Percentiles rank a stretch among this genome's conserved stretches.
Evolutionary conservation across 176 grass and related monocot species (phyloP).

Genomic region (Cenchrus purpureus): DNA sequence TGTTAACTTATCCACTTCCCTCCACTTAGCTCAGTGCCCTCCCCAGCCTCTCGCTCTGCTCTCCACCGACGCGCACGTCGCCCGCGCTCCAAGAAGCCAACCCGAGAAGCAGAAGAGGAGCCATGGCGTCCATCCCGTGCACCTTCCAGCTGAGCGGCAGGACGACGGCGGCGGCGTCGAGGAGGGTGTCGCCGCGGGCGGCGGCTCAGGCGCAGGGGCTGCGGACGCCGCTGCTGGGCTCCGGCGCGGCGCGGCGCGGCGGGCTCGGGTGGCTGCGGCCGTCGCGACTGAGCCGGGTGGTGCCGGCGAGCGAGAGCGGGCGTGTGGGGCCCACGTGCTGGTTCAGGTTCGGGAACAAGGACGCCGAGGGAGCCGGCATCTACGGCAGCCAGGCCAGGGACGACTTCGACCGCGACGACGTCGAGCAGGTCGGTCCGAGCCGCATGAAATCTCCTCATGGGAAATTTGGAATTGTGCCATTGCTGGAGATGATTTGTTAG

Average conservation of each 20-base stretch:
- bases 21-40: not conserved
- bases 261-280: slow-evolving; percentile 43
- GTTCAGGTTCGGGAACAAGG: slow-evolving; percentile 89
- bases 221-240: slow-evolving; percentile 52
- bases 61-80: slow-evolving; percentile 22
- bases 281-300: slow-evolving; percentile 47
- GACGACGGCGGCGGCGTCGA: slow-evolving; percentile 24
- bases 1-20: slow-evolving; percentile 45
- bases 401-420: slow-evolving; percentile 96
- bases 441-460: no score
- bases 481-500: not conserved
- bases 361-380: slow-evolving; percentile 80
- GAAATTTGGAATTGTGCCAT: no score
- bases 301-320: slow-evolving; percentile 54
- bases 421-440: slow-evolving; percentile 66
- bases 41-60: slow-evolving; percentile 46
- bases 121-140: slow-evolving; percentile 75
- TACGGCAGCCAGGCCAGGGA: slow-evolving; percentile 86
- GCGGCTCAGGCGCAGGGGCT: slow-evolving; percentile 22
- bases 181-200: slow-evolving; percentile 31
- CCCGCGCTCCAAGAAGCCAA: not conserved
- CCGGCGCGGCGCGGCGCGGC: slow-evolving; percentile 19
- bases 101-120: not conserved
- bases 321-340: slow-evolving; percentile 64
- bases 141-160: slow-evolving; percentile 51